A percentile compares a stretch with the other conserved stretches of the same genome.
phyloP scores from a whole-genome alignment of 495 filamentous ascomycete genomes.

The Daldinia loculata region DNA sequence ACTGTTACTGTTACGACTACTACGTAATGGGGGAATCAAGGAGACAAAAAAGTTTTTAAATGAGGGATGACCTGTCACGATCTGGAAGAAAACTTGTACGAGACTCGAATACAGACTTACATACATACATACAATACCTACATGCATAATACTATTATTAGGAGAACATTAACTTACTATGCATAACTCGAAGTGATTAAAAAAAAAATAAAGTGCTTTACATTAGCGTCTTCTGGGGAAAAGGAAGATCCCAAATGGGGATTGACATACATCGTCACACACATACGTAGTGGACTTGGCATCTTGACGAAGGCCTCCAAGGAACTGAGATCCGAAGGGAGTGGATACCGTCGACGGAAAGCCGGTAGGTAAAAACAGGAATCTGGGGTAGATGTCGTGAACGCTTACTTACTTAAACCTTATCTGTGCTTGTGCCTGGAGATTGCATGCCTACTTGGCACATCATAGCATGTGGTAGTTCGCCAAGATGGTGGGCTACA shows the following conservation, averaged over 20 bases:
- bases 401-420: slow-evolving; percentile 15
- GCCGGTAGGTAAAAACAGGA: slow-evolving; percentile 33
- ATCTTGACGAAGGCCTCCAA: slow-evolving; percentile 4
- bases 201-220: slow-evolving; percentile 12
- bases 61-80: slow-evolving; percentile 32
- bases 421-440: slow-evolving; percentile 15
- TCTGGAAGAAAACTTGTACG: slow-evolving; percentile 18
- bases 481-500: slow-evolving; percentile 12
- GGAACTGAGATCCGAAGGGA: slow-evolving; percentile 31
- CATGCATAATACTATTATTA: slow-evolving; percentile 34
- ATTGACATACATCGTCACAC: slow-evolving; percentile 8
- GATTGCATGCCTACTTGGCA: slow-evolving; percentile 5
- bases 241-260: slow-evolving; percentile 16
- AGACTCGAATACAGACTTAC: slow-evolving; percentile 15
- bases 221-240: slow-evolving; percentile 24
- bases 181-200: slow-evolving; percentile 5
- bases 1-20: slow-evolving; percentile 14
- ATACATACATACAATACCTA: slow-evolving; percentile 8
- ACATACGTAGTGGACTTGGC: slow-evolving; percentile 24
- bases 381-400: slow-evolving; percentile 32
- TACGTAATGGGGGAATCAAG: slow-evolving; percentile 21
- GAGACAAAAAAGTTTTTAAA: slow-evolving; percentile 8
- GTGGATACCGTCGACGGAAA: slow-evolving; percentile 22
- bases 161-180: slow-evolving; percentile 10
- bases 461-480: background rate